These are phyloP conservation scores for Porphyrellus cyaneotinctus DNA, from an alignment of 768 basidiomycete genomes.

Conservation along the genomic window DNA sequence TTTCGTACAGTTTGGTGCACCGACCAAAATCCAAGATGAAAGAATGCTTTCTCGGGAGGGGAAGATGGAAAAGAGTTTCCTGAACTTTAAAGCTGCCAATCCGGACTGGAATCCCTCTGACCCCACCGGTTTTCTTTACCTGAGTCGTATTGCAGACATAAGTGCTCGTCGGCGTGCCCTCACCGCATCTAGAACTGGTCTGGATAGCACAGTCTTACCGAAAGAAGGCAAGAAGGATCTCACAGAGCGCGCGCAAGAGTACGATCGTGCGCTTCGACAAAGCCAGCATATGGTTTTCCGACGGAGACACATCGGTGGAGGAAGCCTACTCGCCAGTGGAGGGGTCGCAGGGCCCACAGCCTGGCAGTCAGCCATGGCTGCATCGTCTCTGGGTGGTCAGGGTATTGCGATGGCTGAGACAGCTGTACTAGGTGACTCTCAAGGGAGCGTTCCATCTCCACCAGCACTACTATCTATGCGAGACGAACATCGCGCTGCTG, in stretches of 20 bases:
- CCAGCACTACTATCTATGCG: slow-evolving; percentile 25
- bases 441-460: slow-evolving; percentile 43
- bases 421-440: slow-evolving; percentile 72
- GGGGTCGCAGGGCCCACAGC: slow-evolving; percentile 48
- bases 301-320: slow-evolving; percentile 35
- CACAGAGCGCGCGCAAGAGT: slow-evolving; percentile 60
- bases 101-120: slow-evolving; percentile 95
- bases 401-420: slow-evolving; percentile 59
- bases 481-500: slow-evolving; percentile 47
- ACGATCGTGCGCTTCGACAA: slow-evolving; percentile 70
- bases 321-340: slow-evolving; percentile 34
- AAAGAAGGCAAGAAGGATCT: slow-evolving; percentile 36
- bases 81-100: slow-evolving; percentile 94
- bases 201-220: slow-evolving; percentile 27
- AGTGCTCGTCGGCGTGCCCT: slow-evolving; percentile 42
- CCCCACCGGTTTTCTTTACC: slow-evolving; percentile 85
- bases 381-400: slow-evolving; percentile 39
- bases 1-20: slow-evolving; percentile 73
- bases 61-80: slow-evolving; percentile 99
- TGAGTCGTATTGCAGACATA: slow-evolving; percentile 76
- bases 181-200: slow-evolving; percentile 23
- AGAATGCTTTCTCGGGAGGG: slow-evolving; percentile 84
- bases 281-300: slow-evolving; percentile 53
- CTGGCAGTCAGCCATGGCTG: slow-evolving; percentile 40
- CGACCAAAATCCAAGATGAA: slow-evolving; percentile 60